These are phyloP conservation scores for Sarocladium kiliense DNA, from an alignment of 2,329 filamentous ascomycete species.

Conservation along the genomic window DNA sequence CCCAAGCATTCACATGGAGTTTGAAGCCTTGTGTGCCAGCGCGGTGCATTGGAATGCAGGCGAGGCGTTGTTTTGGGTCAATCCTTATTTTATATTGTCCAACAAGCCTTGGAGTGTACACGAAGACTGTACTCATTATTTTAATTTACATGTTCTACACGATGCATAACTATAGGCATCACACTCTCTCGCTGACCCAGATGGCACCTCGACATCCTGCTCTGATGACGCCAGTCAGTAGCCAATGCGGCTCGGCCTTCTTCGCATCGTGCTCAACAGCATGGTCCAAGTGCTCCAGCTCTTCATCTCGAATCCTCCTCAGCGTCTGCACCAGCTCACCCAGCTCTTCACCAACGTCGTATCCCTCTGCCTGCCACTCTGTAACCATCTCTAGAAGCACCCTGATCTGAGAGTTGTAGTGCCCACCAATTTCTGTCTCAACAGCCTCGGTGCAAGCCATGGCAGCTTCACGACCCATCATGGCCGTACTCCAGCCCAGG, in stretches of 20 bases:
- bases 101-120: not conserved
- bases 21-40: conserved; percentile 3
- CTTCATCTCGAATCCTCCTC: conserved; percentile 85
- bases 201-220: conserved; percentile 91
- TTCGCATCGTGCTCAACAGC: conserved; percentile 91
- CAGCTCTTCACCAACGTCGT: conserved; percentile 76
- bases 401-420: conserved; percentile 91
- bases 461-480: conserved; percentile 86
- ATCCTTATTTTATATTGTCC: not conserved
- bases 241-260: conserved; percentile 82
- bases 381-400: conserved; percentile 75
- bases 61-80: not conserved
- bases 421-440: conserved; percentile 93
- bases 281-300: conserved; percentile 93
- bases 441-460: conserved; percentile 99
- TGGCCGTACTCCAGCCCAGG: conserved; percentile 82
- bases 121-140: not conserved
- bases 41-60: not conserved
- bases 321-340: conserved; percentile 66
- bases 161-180: conserved; percentile 14
- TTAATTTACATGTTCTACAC: conserved; percentile 6
- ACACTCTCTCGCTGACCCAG: conserved; percentile 78
- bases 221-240: conserved; percentile 80
- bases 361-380: conserved; percentile 69
- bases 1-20: conserved; percentile 7